Conservation (phyloP, 2,329 filamentous ascomycete species). For the Raffaelea ambrosiae region DNA sequence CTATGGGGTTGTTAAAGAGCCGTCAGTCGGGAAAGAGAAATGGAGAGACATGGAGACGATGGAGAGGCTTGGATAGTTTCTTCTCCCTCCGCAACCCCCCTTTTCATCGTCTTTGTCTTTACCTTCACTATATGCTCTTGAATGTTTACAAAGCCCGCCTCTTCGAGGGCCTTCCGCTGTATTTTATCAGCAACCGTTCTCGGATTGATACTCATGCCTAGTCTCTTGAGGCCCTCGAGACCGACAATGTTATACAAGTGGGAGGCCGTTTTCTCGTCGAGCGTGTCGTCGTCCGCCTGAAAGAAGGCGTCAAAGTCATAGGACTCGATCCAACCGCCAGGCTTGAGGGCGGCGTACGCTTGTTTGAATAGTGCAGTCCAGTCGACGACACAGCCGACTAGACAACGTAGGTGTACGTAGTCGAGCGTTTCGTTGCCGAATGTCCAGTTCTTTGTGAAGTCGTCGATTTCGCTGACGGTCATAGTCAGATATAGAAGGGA, state of each 20-base stretch:
- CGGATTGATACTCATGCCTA: neutral
- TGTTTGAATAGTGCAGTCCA: slow-evolving; percentile 15
- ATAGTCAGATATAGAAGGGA: too few species aligned
- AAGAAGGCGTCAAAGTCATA: slow-evolving; percentile 11
- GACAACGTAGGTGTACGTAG: slow-evolving; percentile 18
- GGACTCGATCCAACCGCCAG: slow-evolving; percentile 37
- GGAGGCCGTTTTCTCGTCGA: slow-evolving; percentile 12
- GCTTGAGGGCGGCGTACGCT: slow-evolving; percentile 25
- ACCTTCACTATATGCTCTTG: slow-evolving; percentile 43
- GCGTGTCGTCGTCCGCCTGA: slow-evolving; percentile 17
- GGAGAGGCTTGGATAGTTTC: too few species aligned
- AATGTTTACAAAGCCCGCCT: slow-evolving; percentile 49
- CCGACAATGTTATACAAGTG: slow-evolving; percentile 13
- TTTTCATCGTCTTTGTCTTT: neutral
- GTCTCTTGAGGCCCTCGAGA: slow-evolving; percentile 1
- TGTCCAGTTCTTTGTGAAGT: slow-evolving; percentile 17
- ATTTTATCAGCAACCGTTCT: slow-evolving; percentile 40
- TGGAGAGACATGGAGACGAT: neutral
- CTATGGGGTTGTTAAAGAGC: neutral
- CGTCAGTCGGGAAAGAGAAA: neutral
- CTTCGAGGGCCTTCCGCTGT: slow-evolving; percentile 40
- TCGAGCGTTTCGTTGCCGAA: slow-evolving; percentile 15
- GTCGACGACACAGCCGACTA: slow-evolving; percentile 16
- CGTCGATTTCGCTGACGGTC: slow-evolving; percentile 17
- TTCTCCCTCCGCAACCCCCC: too few species aligned